Conservation (phyloP, 225 moss, liverwort and hornwort species). For the Pseudoscleropodium purum region DNA sequence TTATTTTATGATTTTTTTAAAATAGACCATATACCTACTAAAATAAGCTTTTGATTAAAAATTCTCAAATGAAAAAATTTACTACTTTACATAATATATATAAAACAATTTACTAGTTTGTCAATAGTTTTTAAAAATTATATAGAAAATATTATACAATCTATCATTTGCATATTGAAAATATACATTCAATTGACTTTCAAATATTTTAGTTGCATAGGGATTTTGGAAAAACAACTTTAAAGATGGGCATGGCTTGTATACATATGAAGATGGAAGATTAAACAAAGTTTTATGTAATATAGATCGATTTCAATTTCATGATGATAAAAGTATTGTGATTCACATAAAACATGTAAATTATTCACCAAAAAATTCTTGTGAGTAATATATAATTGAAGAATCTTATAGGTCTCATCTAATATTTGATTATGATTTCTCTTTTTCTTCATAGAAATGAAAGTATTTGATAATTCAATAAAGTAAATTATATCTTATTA, state of each 20-base stretch:
- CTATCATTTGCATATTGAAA: too few species aligned
- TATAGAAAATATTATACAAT: too few species aligned
- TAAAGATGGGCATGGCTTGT: slow-evolving; percentile 28
- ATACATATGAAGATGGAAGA: slow-evolving; percentile 38
- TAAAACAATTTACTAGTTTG: fast-evolving
- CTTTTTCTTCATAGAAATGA: background rate
- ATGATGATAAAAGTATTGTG: background rate
- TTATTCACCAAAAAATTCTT: background rate
- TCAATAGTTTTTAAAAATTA: too few species aligned
- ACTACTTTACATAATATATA: fast-evolving
- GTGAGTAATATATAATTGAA: background rate
- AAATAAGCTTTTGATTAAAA: background rate
- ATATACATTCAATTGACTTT: background rate
- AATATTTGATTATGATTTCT: fast-evolving
- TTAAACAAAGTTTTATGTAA: slow-evolving; percentile 8
- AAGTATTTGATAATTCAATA: background rate
- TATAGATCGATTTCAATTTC: slow-evolving; percentile 3
- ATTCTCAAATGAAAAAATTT: too few species aligned
- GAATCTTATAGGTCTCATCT: too few species aligned
- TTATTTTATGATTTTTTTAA: background rate
- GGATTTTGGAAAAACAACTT: slow-evolving; percentile 34
- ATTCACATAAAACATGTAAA: slow-evolving; percentile 14
- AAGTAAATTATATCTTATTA: too few species aligned
- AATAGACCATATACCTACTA: background rate
- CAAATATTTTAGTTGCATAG: background rate